Evolutionary conservation across 208 protist genomes (phyloP).

Genomic region (Trypanosoma vivax): DNA sequence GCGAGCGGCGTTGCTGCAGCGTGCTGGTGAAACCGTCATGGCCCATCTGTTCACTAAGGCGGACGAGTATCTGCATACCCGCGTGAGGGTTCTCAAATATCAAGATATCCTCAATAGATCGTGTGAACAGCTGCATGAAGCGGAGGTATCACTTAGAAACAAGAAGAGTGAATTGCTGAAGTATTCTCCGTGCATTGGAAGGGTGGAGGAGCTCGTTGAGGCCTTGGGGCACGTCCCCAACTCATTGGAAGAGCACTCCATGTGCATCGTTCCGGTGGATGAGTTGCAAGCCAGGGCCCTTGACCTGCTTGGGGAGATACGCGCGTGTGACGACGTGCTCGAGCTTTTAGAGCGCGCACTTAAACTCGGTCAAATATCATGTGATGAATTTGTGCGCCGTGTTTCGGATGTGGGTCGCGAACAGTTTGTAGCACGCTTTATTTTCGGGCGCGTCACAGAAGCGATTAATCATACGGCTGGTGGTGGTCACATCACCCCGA

Average conservation of each 20-base stretch:
- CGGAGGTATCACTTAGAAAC: slow-evolving; percentile 29
- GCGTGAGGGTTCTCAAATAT: slow-evolving; percentile 37
- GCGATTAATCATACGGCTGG: background rate
- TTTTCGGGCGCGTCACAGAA: slow-evolving; percentile 35
- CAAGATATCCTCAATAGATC: slow-evolving; percentile 36
- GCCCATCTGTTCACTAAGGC: slow-evolving; percentile 71
- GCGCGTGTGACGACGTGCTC: slow-evolving; percentile 60
- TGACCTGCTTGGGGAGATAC: slow-evolving; percentile 65
- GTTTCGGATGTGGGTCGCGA: slow-evolving; percentile 65
- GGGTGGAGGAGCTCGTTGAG: slow-evolving; percentile 30
- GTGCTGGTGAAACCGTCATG: slow-evolving; percentile 59
- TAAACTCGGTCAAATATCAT: slow-evolving; percentile 43
- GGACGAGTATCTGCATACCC: slow-evolving; percentile 48
- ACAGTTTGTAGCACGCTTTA: slow-evolving; percentile 71
- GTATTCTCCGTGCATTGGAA: slow-evolving; percentile 42
- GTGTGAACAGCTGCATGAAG: slow-evolving; percentile 45
- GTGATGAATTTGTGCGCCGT: slow-evolving; percentile 74
- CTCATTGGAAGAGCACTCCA: slow-evolving; percentile 50
- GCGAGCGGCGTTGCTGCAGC: slow-evolving; percentile 28
- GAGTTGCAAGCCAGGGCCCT: slow-evolving; percentile 52
- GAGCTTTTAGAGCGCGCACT: slow-evolving; percentile 62
- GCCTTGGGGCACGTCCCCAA: slow-evolving; percentile 33
- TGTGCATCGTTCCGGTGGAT: slow-evolving; percentile 46
- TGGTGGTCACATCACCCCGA: background rate
- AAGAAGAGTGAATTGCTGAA: slow-evolving; percentile 44